Percentiles rank a stretch among this genome's conserved stretches.
Evolutionary conservation across 257 asterid species (phyloP).

Genomic region (Plantago ovata): DNA sequence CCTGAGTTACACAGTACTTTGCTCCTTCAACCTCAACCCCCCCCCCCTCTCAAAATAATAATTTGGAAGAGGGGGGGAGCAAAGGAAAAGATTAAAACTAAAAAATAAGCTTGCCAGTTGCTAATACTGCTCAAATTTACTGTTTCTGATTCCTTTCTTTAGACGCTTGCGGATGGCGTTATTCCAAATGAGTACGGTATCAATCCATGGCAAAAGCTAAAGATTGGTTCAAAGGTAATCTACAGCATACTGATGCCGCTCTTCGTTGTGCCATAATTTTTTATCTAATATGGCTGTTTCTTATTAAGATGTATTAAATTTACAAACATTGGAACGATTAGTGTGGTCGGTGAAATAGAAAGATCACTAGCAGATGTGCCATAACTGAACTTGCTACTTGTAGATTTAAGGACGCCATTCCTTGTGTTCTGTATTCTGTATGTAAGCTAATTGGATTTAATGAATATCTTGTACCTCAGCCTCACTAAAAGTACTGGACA

Average conservation of each 20-base stretch:
- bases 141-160: slow-evolving; percentile 23
- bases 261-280: background rate
- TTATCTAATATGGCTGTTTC: background rate
- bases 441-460: background rate
- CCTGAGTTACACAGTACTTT: background rate
- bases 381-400: slow-evolving; percentile 5
- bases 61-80: too few relatives aligned
- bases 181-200: slow-evolving; percentile 95
- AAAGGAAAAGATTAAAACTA: background rate
- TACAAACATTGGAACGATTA: too few relatives aligned
- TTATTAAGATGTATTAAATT: background rate
- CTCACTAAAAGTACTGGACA: background rate
- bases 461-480: background rate
- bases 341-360: too few relatives aligned
- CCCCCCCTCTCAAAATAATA: too few relatives aligned
- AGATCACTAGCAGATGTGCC: too few relatives aligned
- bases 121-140: slow-evolving; percentile 14
- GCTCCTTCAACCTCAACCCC: background rate
- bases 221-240: slow-evolving; percentile 88
- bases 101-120: background rate
- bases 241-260: background rate
- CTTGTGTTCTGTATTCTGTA: slow-evolving; percentile 5
- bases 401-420: slow-evolving; percentile 13
- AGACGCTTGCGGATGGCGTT: slow-evolving; percentile 97
- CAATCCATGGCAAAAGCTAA: slow-evolving; percentile 78